Base-by-base conservation (phyloP, 305 asterid genomes). In the Salvia sclarea region DNA sequence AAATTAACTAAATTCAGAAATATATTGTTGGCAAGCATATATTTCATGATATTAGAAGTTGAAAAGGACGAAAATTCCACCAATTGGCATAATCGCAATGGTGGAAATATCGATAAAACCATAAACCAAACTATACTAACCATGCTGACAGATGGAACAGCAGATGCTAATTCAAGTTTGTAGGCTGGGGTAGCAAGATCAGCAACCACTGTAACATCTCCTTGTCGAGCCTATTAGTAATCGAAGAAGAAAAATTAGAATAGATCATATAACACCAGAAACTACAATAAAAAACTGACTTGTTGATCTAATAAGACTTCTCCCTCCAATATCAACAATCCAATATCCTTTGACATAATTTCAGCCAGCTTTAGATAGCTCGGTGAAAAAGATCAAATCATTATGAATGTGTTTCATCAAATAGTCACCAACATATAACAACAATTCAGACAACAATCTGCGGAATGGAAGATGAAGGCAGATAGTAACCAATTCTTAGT, bases 151-250 rank as follows among this genome's bases (percentile, higher is more conserved):
- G 88, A 78, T 44, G 98, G 98, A 76, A 90, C 86, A 64, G 84
- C 75, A 73, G 96, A 82, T 21, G 92, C 76, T 72, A 93, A 64
- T 71, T 85, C 86, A 64, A 93, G 68, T 79, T 85, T 84, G 83
- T 83, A 87, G 53, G 82, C 88, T 20, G 97, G 91, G 17, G 85
- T 82, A 0, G 89, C 88, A 77, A 91, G 86, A 81, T 93, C 95
- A 33, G 95, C 96, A 72, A 85, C 85, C 85, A 91, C 70, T 11
- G 95, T 74, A 64, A 88, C 74, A 76, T 93, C 92, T 77, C 98
- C 97, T 81, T 84, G 92, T 69, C 73, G 85, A 59, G 87, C 87
- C 98, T 92, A 78, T 37, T 69, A 68, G 59, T 74, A 13, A 41
- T 44, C 66, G 8, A 76, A 76, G 37, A 1, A 25, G 30, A 1